Evolutionary conservation across 345 rosid species (phyloP).

Genomic region (Brassica rapa): DNA sequence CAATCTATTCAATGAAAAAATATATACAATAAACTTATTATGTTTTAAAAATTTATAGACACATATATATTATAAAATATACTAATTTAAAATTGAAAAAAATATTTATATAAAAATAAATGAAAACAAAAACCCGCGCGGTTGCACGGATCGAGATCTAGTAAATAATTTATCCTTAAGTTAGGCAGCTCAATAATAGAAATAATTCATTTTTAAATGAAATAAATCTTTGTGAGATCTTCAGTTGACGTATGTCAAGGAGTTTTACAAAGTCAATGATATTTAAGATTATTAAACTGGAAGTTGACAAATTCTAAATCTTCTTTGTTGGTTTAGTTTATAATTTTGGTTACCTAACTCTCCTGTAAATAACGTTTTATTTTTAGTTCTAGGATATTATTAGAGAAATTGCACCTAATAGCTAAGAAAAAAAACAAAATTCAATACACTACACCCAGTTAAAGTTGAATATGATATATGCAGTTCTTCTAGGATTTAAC

Average conservation of each 20-base stretch:
- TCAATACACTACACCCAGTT: background rate
- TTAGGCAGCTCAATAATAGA: slow-evolving; percentile 27
- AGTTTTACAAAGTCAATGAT: slow-evolving; percentile 36
- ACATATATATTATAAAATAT: too few relatives aligned
- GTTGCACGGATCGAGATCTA: too few relatives aligned
- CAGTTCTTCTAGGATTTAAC: background rate
- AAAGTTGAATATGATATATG: background rate
- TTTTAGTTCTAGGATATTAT: background rate
- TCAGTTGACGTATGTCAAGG: slow-evolving; percentile 38
- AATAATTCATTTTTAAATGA: background rate
- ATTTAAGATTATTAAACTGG: slow-evolving; percentile 1
- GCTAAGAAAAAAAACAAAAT: background rate
- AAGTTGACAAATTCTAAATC: slow-evolving; percentile 12
- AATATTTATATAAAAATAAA: too few relatives aligned
- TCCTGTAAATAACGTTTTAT: background rate
- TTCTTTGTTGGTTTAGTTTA: background rate
- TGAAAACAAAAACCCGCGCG: too few relatives aligned
- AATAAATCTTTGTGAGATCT: slow-evolving; percentile 38
- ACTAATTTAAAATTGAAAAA: too few relatives aligned
- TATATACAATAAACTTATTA: too few relatives aligned
- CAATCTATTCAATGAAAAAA: too few relatives aligned
- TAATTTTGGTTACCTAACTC: too few relatives aligned
- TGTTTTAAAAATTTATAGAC: too few relatives aligned
- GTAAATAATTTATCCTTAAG: background rate
- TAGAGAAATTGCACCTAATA: too few relatives aligned